Evolutionary conservation across 129 eudicot genomes (phyloP), one percentile per base, ranked within the genome.

Genomic region (Helianthus tuberosus): DNA sequence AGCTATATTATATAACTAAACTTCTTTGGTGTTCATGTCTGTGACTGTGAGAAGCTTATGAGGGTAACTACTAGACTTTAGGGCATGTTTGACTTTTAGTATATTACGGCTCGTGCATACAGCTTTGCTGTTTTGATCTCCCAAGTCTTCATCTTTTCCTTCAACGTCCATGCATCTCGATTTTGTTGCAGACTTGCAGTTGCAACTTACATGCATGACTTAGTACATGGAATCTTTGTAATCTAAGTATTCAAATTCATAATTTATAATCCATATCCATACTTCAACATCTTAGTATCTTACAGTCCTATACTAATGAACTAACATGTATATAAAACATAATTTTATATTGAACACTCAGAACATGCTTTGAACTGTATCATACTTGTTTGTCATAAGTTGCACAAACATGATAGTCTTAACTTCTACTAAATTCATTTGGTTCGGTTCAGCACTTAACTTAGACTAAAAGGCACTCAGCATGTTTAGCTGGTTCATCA

Each of bases 71-170:
- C 71, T 12, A 39, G 71, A 15, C 54, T 66, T 20, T 27, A 66
- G 71, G 20, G 13, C 70, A 65, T 65, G 53, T 43, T 65, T 65
- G 55, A 25, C 43, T 67, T 67, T 25, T 47, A 67, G 72, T 47
- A 47, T 46, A 20, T 13, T 66, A 46, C 5, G 15, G 13, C 10
- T 43, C 39, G 11, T 66, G 55, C 55, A 20, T 25, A 47, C 72
- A 67, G 58, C 23, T 25, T 67, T 46, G 36, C 39, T 12, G 5
- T 44, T 66, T 8, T 66, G 35, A 44, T 66, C 6, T 41, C 15
- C 9, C 4, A 47, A 27, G 66, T 29, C 66, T 8, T 11, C 17
- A 0, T 13, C 12, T 11, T 29, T 29, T n/a, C 6, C 16, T 8
- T 29, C 41, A 60, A 60, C 8, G 17, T 32, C 10, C 66, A 60